Conservation (phyloP, 2,329 filamentous ascomycete species). For the Ophiocordyceps polyrhachis-furcata region DNA sequence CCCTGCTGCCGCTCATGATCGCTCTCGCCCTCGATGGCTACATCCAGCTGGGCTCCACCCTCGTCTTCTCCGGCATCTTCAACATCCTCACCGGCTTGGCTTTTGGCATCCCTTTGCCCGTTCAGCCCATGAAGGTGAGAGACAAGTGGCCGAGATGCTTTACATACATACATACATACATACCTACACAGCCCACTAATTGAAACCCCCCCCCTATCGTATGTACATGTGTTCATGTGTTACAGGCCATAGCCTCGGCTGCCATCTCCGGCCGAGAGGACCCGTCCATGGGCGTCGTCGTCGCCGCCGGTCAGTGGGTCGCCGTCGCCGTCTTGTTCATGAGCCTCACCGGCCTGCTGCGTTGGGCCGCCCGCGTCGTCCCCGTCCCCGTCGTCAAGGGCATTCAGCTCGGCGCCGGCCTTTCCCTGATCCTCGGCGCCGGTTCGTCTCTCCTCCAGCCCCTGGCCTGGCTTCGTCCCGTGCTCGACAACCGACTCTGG, state of each 20-base stretch:
- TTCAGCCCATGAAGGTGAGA: conserved; percentile 62
- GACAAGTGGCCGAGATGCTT: neutral
- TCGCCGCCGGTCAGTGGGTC: conserved; percentile 62
- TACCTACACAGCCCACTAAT: neutral
- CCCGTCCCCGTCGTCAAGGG: conserved; percentile 83
- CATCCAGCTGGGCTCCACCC: conserved; percentile 64
- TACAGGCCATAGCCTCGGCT: conserved; percentile 66
- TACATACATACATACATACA: too few species aligned
- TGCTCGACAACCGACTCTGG: conserved; percentile 65
- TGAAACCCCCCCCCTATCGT: neutral
- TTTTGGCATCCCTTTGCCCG: conserved; percentile 79
- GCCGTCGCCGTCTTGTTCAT: conserved; percentile 55
- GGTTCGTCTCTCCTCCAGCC: conserved; percentile 48
- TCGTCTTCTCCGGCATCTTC: conserved; percentile 75
- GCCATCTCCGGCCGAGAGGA: conserved; percentile 54
- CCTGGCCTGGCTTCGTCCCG: conserved; percentile 48
- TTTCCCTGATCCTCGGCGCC: conserved; percentile 65
- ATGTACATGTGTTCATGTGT: too few species aligned
- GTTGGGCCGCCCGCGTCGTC: conserved; percentile 52
- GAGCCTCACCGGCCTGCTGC: conserved; percentile 61
- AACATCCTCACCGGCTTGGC: conserved; percentile 66
- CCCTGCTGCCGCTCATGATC: conserved; percentile 74
- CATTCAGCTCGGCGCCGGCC: conserved; percentile 81
- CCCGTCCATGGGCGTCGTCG: conserved; percentile 36
- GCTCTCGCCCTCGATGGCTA: conserved; percentile 62